These are phyloP conservation scores for Ceriops tagal DNA, from an alignment of 345 rosid genomes.

Conservation along the genomic window DNA sequence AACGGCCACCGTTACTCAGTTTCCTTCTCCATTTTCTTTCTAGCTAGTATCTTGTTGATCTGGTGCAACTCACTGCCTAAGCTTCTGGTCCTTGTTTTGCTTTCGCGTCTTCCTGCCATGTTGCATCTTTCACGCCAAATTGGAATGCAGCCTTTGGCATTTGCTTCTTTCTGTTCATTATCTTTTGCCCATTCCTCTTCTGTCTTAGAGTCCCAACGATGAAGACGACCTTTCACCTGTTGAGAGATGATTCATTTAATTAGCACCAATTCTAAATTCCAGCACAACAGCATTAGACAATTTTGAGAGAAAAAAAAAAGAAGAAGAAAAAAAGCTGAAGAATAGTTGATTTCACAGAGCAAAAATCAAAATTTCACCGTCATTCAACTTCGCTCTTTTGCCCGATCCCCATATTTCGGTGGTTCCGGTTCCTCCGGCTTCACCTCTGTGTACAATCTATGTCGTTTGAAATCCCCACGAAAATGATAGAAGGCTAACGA, in stretches of 20 bases:
- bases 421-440: constrained; percentile 74
- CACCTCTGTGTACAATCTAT: constrained; percentile 63
- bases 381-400: constrained; percentile 68
- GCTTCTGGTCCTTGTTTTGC: constrained; percentile 95
- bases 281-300: constrained; percentile 2
- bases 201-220: constrained; percentile 97
- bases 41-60: constrained; percentile 85
- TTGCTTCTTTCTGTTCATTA: constrained; percentile 98
- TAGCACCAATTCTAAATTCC: not conserved
- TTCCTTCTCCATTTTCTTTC: constrained; percentile 82
- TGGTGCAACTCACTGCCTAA: constrained; percentile 78
- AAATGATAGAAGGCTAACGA: not conserved
- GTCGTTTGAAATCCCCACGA: not conserved
- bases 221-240: constrained; percentile 97
- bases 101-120: constrained; percentile 93
- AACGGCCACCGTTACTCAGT: constrained; percentile 44
- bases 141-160: constrained; percentile 99
- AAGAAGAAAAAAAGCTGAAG: not conserved
- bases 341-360: not conserved
- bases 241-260: constrained; percentile 1
- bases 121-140: constrained; percentile 99
- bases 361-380: no score
- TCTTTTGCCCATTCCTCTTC: constrained; percentile 97
- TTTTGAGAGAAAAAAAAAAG: no score
- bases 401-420: constrained; percentile 85